A percentile compares a stretch with the other conserved stretches of the same genome.
phyloP scores from a whole-genome alignment of 768 basidiomycete species.

The Podaxis carcinomalis region DNA sequence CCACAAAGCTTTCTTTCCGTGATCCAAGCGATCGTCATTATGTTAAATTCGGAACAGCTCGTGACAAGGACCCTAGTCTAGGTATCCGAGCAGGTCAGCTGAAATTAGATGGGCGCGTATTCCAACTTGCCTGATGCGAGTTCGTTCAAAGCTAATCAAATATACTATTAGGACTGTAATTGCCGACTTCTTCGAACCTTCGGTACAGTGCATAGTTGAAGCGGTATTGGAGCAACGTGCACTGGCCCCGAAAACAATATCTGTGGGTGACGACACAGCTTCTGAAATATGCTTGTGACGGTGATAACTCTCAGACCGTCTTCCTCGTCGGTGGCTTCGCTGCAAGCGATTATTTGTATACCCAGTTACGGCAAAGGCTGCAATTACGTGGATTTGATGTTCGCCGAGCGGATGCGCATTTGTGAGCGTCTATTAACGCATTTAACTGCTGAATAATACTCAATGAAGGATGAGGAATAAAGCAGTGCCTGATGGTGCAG shows the following conservation, averaged over 20 bases:
- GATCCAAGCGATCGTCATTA: conserved; percentile 17
- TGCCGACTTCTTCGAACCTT: conserved; percentile 19
- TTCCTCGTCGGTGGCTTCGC: conserved; percentile 23
- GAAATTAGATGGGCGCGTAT: conserved; percentile 16
- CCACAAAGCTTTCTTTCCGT: conserved; percentile 19
- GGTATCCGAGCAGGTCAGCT: conserved; percentile 19
- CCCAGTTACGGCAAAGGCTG: conserved; percentile 13
- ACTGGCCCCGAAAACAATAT: conserved; percentile 10
- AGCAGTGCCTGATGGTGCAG: conserved; percentile 27
- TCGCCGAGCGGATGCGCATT: conserved; percentile 14
- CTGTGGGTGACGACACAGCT: conserved; percentile 1
- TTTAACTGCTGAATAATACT: neutral
- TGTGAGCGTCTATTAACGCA: conserved; percentile 3
- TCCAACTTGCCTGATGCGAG: neutral
- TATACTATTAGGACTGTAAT: conserved; percentile 12
- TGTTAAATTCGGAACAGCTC: conserved; percentile 17
- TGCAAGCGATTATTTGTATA: conserved; percentile 19
- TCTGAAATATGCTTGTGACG: neutral
- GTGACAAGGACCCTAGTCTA: conserved; percentile 15
- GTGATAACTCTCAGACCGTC: conserved; percentile 12
- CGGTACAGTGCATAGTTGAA: conserved; percentile 16
- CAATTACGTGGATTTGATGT: conserved; percentile 7
- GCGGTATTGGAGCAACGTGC: conserved; percentile 14
- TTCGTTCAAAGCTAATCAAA: neutral
- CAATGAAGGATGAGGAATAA: conserved; percentile 20